Base-by-base conservation (phyloP, 2,329 filamentous ascomycete species). In the Diaporthe humulicola region DNA sequence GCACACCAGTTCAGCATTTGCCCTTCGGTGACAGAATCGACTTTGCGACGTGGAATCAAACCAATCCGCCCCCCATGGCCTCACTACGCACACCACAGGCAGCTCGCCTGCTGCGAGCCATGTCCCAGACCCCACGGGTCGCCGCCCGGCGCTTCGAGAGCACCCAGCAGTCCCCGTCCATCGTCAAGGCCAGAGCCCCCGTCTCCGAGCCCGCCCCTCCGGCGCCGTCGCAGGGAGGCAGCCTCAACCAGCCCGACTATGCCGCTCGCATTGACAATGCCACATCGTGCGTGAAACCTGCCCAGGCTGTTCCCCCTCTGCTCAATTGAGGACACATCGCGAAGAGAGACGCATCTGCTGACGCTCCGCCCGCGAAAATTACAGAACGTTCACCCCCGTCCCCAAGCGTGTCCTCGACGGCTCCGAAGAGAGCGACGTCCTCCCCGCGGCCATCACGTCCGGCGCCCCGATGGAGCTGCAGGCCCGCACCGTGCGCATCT, bases 401-500 rank as follows among this genome's bases (percentile, higher is more conserved):
- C 96, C 97, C 74, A 96, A 94, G 87, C 90, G 92, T 78, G 90
- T 98, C 76, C 95, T 98, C 90, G 93, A 98, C 82, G 97, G 96
- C 81, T 97, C 93, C 82, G 96, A 98, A 86, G 91, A 93, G 57
- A 90, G 88, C 52, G 90, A 93, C 5, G 87, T 91, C 75, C 89
- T 97, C 56, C 91, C 96, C 70, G 97, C 96, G 36, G 95, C 95
- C 75, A 90, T 97, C 38, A 89, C 98, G 42, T 98, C 97, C 4
- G 97, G 96, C 69, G 97, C 97, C 61, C 97, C 97, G 40, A 91
- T 96, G 73, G 97, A 99, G 83, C 91, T 99, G 25, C 96, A 99
- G 87, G 96, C 94, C 77, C 92, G 97, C 80, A 96, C 94, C 79
- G 97, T 98, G 80, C 93, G 96, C 81, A 99, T 99, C 85, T 98